Percentiles rank a stretch among this genome's conserved stretches.
phyloP scores from a whole-genome alignment of 1,284 basidiomycete genomes.

The Vanrija sp. region DNA sequence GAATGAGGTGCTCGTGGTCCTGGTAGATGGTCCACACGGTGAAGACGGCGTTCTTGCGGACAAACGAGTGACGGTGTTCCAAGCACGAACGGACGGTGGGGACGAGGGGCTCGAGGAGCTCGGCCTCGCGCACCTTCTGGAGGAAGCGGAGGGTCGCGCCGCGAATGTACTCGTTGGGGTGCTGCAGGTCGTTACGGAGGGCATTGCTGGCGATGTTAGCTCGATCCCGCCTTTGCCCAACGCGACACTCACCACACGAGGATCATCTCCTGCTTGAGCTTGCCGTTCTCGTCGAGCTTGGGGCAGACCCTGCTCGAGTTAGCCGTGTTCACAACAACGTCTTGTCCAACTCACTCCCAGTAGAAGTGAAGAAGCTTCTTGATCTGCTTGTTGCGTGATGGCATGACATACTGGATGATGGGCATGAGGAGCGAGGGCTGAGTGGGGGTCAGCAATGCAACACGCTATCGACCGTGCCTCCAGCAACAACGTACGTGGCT shows the following conservation, averaged over 20 bases:
- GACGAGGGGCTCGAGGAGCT: constrained; percentile 92
- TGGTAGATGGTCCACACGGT: constrained; percentile 92
- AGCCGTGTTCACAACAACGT: neutral
- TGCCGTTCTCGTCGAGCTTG: constrained; percentile 94
- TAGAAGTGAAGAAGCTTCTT: constrained; percentile 99
- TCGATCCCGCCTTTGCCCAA: neutral
- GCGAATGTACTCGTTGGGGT: constrained; percentile 99
- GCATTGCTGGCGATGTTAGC: constrained; percentile 65
- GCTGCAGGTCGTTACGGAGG: constrained; percentile 97
- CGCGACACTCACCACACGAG: constrained; percentile 79
- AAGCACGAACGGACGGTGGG: constrained; percentile 91
- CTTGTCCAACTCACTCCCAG: constrained; percentile 67
- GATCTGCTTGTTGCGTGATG: constrained; percentile 90
- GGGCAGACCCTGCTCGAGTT: constrained; percentile 68
- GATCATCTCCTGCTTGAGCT: constrained; percentile 99
- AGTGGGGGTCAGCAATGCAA: neutral
- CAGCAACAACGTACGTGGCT: constrained; percentile 53
- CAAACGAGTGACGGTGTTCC: constrained; percentile 97
- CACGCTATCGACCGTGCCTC: neutral
- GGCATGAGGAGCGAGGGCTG: constrained; percentile 93
- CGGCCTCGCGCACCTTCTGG: constrained; percentile 90
- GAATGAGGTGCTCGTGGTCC: constrained; percentile 89
- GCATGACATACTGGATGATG: constrained; percentile 96
- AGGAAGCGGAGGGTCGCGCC: constrained; percentile 95
- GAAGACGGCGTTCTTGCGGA: constrained; percentile 98